Evolutionary conservation across 2,329 filamentous ascomycete species (phyloP).

Genomic region (Elsinoe necatrix): DNA sequence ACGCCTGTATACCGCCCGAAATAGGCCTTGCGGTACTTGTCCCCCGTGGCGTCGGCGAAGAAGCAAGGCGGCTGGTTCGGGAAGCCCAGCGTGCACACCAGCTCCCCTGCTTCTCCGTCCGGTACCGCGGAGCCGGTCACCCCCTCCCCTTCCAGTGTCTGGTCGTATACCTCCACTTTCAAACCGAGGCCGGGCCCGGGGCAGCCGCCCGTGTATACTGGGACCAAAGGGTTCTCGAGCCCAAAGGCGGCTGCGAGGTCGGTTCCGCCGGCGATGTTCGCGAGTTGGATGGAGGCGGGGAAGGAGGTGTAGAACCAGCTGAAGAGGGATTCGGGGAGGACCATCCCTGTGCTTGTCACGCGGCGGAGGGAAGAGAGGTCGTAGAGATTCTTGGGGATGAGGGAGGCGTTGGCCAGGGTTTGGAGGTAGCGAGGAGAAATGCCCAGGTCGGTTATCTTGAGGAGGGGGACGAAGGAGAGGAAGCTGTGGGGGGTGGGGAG

Average conservation of each 20-base stretch:
- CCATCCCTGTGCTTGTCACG: slow-evolving; percentile 73
- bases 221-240: slow-evolving; percentile 58
- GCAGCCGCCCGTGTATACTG: slow-evolving; percentile 53
- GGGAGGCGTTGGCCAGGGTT: slow-evolving; percentile 56
- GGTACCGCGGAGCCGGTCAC: slow-evolving; percentile 45
- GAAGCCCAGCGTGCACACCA: slow-evolving; percentile 62
- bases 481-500: slow-evolving; percentile 57
- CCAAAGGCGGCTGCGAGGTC: slow-evolving; percentile 62
- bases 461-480: slow-evolving; percentile 53
- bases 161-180: slow-evolving; percentile 54
- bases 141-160: slow-evolving; percentile 34
- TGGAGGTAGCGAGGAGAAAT: slow-evolving; percentile 69
- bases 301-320: slow-evolving; percentile 73
- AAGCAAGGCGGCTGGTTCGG: slow-evolving; percentile 61
- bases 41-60: slow-evolving; percentile 36
- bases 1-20: slow-evolving; percentile 45
- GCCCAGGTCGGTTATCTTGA: slow-evolving; percentile 63
- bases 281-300: slow-evolving; percentile 56
- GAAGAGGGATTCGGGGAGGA: slow-evolving; percentile 65
- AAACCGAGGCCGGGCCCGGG: slow-evolving; percentile 47
- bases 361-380: slow-evolving; percentile 54
- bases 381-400: slow-evolving; percentile 50
- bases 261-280: slow-evolving; percentile 69
- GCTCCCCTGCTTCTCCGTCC: slow-evolving; percentile 62
- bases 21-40: slow-evolving; percentile 40